Percentiles rank a stretch among this genome's conserved stretches.
phyloP scores from a whole-genome alignment of 164 flowering plant genomes.

The Saururus chinensis region DNA sequence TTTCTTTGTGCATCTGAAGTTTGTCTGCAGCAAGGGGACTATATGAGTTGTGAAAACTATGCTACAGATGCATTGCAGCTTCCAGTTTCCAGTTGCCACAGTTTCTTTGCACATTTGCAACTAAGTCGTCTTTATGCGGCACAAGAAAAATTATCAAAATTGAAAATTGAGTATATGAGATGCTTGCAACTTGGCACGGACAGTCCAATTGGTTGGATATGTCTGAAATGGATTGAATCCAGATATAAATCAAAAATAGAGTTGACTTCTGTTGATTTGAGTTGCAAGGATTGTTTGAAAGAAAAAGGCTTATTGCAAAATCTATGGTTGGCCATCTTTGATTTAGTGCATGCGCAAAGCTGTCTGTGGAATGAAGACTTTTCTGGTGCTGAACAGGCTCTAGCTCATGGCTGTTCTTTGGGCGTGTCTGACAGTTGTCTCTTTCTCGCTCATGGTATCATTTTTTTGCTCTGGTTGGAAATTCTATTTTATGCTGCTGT shows the following conservation, averaged over 20 bases:
- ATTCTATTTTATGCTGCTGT: background rate
- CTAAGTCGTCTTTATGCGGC: conserved; percentile 69
- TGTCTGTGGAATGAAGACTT: conserved; percentile 40
- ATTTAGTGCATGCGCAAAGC: conserved; percentile 42
- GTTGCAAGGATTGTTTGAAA: conserved; percentile 38
- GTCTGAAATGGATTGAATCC: conserved; percentile 50
- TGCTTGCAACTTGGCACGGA: conserved; percentile 69
- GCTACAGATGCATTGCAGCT: conserved; percentile 46
- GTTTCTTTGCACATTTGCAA: conserved; percentile 68
- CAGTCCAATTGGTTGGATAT: conserved; percentile 67
- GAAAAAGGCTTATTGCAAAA: conserved; percentile 23
- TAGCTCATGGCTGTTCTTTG: conserved; percentile 48
- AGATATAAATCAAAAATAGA: conserved; percentile 25
- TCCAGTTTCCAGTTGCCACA: conserved; percentile 33
- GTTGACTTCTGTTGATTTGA: conserved; percentile 18
- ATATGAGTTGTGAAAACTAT: conserved; percentile 28
- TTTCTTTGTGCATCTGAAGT: conserved; percentile 87
- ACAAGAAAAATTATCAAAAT: conserved; percentile 20
- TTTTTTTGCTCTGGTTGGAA: background rate
- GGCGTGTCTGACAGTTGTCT: conserved; percentile 46
- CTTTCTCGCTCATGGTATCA: conserved; percentile 68
- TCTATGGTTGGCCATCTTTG: conserved; percentile 50
- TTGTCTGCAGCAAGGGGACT: conserved; percentile 45
- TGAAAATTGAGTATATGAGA: conserved; percentile 37
- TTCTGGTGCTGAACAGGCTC: conserved; percentile 47